Evolutionary conservation across 1,139 yeast species (phyloP).

Genomic region (Geotrichum carabidarum): DNA sequence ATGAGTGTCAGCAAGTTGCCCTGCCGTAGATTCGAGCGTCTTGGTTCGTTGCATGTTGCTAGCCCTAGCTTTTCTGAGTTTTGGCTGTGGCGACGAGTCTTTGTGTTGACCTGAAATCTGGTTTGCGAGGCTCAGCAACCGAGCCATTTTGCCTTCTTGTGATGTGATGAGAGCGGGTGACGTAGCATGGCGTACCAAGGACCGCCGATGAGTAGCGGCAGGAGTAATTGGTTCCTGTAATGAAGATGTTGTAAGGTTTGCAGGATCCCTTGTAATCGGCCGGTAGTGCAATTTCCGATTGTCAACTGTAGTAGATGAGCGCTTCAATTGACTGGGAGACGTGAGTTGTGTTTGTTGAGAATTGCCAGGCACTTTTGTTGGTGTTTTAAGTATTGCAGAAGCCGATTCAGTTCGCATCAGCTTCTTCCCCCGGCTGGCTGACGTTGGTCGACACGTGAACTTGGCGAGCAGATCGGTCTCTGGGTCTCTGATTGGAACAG

Average conservation of each 20-base stretch:
- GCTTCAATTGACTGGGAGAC: too few species aligned
- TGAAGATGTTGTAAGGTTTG: neutral
- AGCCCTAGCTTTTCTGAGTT: too few species aligned
- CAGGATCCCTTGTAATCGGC: too few species aligned
- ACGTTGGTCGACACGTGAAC: neutral
- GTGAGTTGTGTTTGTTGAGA: too few species aligned
- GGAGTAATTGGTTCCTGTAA: neutral
- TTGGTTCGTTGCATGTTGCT: too few species aligned
- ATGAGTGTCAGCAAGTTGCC: too few species aligned
- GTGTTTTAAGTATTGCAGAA: neutral
- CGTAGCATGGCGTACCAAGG: neutral
- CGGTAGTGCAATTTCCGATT: too few species aligned
- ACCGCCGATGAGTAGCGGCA: neutral
- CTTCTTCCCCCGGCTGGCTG: neutral
- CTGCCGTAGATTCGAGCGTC: too few species aligned
- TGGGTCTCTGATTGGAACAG: constrained; percentile 3
- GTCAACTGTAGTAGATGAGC: too few species aligned
- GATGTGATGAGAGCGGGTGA: constrained; percentile 1
- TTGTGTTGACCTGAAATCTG: neutral
- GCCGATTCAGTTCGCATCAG: constrained; percentile 1
- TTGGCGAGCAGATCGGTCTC: constrained; percentile 11
- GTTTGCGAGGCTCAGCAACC: constrained; percentile 1
- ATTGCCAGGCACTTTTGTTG: neutral
- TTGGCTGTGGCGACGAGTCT: neutral
- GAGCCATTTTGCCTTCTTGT: constrained; percentile 2